Base-by-base conservation (phyloP, 2,329 filamentous ascomycete species). In the Dothideomycetes sp. region DNA sequence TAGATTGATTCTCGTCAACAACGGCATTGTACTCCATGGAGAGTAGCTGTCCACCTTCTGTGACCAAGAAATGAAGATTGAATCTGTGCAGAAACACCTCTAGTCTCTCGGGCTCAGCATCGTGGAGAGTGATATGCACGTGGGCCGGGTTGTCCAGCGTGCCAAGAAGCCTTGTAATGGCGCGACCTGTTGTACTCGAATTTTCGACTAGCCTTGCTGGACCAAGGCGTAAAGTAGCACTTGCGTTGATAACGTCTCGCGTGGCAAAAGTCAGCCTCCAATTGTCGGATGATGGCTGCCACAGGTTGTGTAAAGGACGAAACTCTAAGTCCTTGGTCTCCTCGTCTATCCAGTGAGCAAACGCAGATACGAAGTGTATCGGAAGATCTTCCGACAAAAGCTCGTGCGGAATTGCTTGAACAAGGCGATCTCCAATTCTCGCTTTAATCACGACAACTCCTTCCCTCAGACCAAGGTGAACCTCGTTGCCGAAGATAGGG, bases 281-380 rank as follows among this genome's bases (percentile, higher is more conserved):
- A 2, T 36, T 37, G 1, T 14, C 27, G 1, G 29, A 8, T 5
- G 42, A 42, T 5, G 19, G 10, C 17, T 43, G 40, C 55, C 55
- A 56, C 1, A 47, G 44, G 5, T 47, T 36, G 1, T 43, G 16
- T 7, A 30, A 38, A 2, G 51, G 50, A 8, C 76, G 62, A 16
- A 79, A 68, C 33, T 81, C 70, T 0, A 83, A 36, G 1, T 56
- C 37, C 2, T 61, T 58, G 1, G 56, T 57, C 2, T 43, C 35
- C 0, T 77, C 10, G 31, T 81, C 60, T 3, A 81, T 57, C 75
- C 77, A 82, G 45, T 83, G 77, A 0, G 71, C 60, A 36, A 72
- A 79, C 5, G 66, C 56, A 0, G 70, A 53, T 0, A 77, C 45
- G 0, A 83, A 57, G 0, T 61, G 51, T 0, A 46, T 47, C 0